Percentiles rank a stretch among this genome's conserved stretches.
Conservation (phyloP, 495 filamentous ascomycete species). For the Penicillium chermesinum region DNA sequence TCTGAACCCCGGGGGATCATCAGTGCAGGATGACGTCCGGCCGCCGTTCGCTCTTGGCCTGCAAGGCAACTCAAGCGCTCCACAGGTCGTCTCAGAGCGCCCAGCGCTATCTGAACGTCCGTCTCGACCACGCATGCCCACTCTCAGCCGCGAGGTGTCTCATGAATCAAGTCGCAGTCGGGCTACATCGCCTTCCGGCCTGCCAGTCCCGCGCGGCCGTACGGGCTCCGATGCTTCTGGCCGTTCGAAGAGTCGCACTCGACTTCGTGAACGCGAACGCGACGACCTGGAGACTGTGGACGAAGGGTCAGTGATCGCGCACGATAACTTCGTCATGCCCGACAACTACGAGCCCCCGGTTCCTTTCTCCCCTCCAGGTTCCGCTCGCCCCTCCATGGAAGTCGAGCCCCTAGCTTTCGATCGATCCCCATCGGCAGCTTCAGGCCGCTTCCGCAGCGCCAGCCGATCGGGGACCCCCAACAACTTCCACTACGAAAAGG, state of each 20-base stretch:
- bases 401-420: constrained; percentile 30
- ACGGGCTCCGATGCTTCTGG: constrained; percentile 58
- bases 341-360: constrained; percentile 26
- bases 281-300: constrained; percentile 43
- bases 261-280: constrained; percentile 33
- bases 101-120: constrained; percentile 18
- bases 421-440: constrained; percentile 37
- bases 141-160: constrained; percentile 35
- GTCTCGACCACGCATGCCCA: constrained; percentile 29
- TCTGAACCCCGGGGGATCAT: constrained; percentile 32
- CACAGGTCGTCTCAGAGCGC: constrained; percentile 32
- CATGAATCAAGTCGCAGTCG: constrained; percentile 41
- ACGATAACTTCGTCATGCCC: constrained; percentile 22
- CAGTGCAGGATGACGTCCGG: constrained; percentile 40
- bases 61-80: constrained; percentile 40
- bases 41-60: constrained; percentile 31
- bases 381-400: constrained; percentile 40
- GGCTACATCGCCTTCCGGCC: constrained; percentile 30
- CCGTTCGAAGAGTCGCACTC: constrained; percentile 52
- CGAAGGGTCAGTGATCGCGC: constrained; percentile 26
- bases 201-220: constrained; percentile 48
- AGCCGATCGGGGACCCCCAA: constrained; percentile 41
- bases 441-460: constrained; percentile 43
- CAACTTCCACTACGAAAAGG: constrained; percentile 39
- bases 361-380: constrained; percentile 26